Base-by-base conservation (phyloP, 1,284 basidiomycete genomes). In the Pseudozyma hubeiensis region DNA sequence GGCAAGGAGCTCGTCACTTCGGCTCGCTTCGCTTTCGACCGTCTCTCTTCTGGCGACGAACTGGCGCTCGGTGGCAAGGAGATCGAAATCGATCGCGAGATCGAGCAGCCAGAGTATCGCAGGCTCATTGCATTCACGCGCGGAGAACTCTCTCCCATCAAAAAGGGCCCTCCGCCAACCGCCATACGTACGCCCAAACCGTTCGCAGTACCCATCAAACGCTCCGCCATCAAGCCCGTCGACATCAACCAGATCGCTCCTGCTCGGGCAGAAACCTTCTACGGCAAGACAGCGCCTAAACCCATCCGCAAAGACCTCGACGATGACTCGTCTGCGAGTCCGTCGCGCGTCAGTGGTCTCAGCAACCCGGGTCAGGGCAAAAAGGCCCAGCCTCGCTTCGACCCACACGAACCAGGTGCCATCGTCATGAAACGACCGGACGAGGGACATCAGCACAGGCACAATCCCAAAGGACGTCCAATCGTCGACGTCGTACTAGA, bases 381-480 rank as follows among this genome's bases (percentile, higher is more conserved):
- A 33, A 40, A 24, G 24, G 52, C 68, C 1, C 64, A 71, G 53
- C 61, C 72, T 45, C 66, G 65, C 7, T 83, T 79, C 55, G 77
- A 81, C 40, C 72, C 81, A 3, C 44, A 70, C 33, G 70, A 64
- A 16, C 64, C 69, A 10, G 91, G 89, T 1, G 94, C 94, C 0
- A 85, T 99, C 8, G 91, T 97, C 8, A 93, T 99, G 92, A 91
- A 90, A 67, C 86, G 88, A 4, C 94, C 94, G 0, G 89, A 88
- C 5, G 87, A 89, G 64, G 89, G 88, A 37, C 91, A 94, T 71
- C 88, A 90, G 49, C 86, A 87, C 43, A 88, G 86, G 74, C 89
- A 88, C 78, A 94, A 93, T 83, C 90, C 89, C 78, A 90, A 90
- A 7, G 62, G 64, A 6, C 50, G 51, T 31, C 78, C 79, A 6